phyloP scores from a whole-genome alignment of 2,329 filamentous ascomycete species.

The Penicillium corylophilum region DNA sequence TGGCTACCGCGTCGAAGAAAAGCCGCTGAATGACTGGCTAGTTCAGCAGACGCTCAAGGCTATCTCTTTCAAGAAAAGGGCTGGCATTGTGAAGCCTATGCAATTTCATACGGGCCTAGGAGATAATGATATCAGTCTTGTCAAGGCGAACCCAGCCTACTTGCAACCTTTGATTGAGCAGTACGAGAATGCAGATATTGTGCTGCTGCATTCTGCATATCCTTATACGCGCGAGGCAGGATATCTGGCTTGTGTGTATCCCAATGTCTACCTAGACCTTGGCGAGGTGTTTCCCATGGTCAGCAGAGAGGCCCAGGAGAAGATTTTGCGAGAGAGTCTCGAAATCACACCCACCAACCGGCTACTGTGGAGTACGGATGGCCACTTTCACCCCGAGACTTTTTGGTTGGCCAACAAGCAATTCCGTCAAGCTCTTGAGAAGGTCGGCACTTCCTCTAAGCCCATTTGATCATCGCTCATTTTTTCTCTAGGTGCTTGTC shows the following conservation, averaged over 20 bases:
- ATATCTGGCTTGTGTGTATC: slow-evolving; percentile 73
- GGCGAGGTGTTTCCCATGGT: slow-evolving; percentile 79
- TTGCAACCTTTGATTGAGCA: slow-evolving; percentile 70
- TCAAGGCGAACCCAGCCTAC: slow-evolving; percentile 70
- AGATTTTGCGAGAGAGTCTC: slow-evolving; percentile 67
- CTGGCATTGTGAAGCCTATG: slow-evolving; percentile 63
- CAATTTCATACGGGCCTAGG: slow-evolving; percentile 84
- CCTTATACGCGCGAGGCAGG: slow-evolving; percentile 76
- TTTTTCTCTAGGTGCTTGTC: slow-evolving; percentile 55
- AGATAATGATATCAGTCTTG: slow-evolving; percentile 72
- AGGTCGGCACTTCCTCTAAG: slow-evolving; percentile 45
- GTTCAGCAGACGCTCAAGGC: slow-evolving; percentile 60
- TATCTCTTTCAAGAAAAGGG: slow-evolving; percentile 50
- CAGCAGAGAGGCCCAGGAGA: slow-evolving; percentile 72
- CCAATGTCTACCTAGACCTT: slow-evolving; percentile 79
- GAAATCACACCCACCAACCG: slow-evolving; percentile 75
- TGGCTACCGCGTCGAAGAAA: slow-evolving; percentile 54
- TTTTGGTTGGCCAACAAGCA: slow-evolving; percentile 72
- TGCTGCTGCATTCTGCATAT: slow-evolving; percentile 77
- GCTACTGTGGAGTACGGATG: slow-evolving; percentile 77
- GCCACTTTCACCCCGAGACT: slow-evolving; percentile 75
- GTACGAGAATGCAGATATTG: slow-evolving; percentile 69
- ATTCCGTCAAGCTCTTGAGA: slow-evolving; percentile 68
- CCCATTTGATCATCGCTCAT: neutral
- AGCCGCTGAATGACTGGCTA: slow-evolving; percentile 67